Evolutionary conservation across 1,284 basidiomycete genomes (phyloP), one percentile per base, ranked within the genome.

Genomic region (Moesziomyces sp.): DNA sequence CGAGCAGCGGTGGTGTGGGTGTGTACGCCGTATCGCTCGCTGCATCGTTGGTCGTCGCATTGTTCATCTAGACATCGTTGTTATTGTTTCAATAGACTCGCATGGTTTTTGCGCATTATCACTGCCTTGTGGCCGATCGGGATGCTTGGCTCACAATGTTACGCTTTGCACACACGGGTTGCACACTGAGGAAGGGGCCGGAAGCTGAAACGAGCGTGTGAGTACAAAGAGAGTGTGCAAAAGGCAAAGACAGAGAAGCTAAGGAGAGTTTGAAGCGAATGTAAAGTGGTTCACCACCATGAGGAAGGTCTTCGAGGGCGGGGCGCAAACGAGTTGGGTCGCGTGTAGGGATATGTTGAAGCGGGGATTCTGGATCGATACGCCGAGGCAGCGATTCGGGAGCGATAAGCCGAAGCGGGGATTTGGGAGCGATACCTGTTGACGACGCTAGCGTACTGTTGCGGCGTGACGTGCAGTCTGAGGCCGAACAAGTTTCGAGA

Each of bases 401-500:
- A 28, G 26, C 26, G 26, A 8, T 28, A 28, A 7, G 26, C 26
- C 26, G 26, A 28, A 7, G 26, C 26, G 26, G 26, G 26, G 26
- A 7, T 40, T 40, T 16, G 38, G 6, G 18, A 18, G 38, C 24
- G 6, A 14, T 63, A 62, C 49, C 53, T 69, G 11, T 23, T 35
- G 18, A 30, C 52, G 14, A 63, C 53, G 23, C 23, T 10, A 0
- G 48, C 28, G 3, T 13, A 14, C 44, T 68, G 65, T 5, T 47
- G 5, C 0, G 3, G 18, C 0, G 44, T 54, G 1, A 62, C 55
- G 21, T 58, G 54, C 34, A 68, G 26, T 13, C 28, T 44, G 10
- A 40, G 38, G 4, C 38, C 52, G 26, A 8, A 46, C 26, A 11
- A 51, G 58, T n/a, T 34, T 10, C 44, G 34, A 28, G 26, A 51